Base-by-base conservation (phyloP, 169 alveolate genomes). In the Babesia ovata region DNA sequence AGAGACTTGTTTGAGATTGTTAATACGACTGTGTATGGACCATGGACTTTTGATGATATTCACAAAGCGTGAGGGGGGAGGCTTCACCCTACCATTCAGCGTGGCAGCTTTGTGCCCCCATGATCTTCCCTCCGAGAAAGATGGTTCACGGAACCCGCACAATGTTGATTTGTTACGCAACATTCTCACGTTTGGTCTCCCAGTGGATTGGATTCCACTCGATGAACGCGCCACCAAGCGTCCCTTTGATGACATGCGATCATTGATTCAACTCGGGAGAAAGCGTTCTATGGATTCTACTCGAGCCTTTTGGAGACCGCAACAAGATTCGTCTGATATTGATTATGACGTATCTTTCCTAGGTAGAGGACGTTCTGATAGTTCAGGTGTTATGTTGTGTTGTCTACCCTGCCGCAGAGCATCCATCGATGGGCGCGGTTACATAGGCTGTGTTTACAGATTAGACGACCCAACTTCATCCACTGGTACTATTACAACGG, bases 391-490 rank as follows among this genome's bases (percentile, higher is more conserved):
- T 0, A 67, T 53, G 14, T n/a, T 67, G 21, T 50, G 50, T 67
- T 28, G 52, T 36, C 53, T 67, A 7, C 76, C 76, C 19, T 28
- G 61, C 16, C 63, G 57, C 45, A 7, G 44, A 42, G 49, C 39
- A 14, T 67, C 60, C 14, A 42, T 14, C 8, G 76, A 67, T 12
- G 11, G 45, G 21, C 9, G 11, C 2, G 76, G 60, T 8, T 67
- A 67, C 53, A 8, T 67, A 36, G 76, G 76, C 9, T 67, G 76
- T 48, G 46, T 67, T 14, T 53, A 36, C 44, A 67, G 36, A 49
- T 0, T 13, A 2, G 10, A 14, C 19, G 4, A 10, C 2, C 48
- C 44, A 29, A 11, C 46, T 65, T 11, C 17, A 11, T 2, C 14
- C 57, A 17, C 19, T 16, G 26, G n/a, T n/a, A 14, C 33, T 2